Base-by-base conservation (phyloP, 345 rosid genomes). In the Salix koriyanagi region DNA sequence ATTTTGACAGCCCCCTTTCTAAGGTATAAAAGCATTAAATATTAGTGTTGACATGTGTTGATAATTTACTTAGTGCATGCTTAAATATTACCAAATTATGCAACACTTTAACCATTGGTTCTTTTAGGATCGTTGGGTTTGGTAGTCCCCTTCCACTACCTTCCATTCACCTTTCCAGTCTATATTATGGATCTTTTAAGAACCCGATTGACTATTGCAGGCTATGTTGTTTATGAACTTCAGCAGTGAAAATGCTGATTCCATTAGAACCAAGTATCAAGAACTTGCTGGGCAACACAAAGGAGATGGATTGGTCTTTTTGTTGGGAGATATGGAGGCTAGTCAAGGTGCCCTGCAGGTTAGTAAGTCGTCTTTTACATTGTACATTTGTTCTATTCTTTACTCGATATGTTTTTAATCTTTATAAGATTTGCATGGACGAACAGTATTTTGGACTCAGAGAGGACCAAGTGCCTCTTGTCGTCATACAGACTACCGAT, bases 261-360 rank as follows among this genome's bases (percentile, higher is more conserved):
- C 97, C 64, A 80, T 90, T 37, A 85, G 85, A 77, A 77, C 90
- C 73, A 93, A 87, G 75, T 96, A 79, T 85, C 90, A 88, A 44
- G 92, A 87, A 77, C 89, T 91, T 70, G 98, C 95, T 73, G 87
- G 82, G 78, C 86, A 91, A 79, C 85, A 82, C 87, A 96, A 84
- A 83, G 95, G 92, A 79, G 78, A 89, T 71, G 94, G 84, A 77
- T 71, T 92, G 69, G 42, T 85, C 75, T 96, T 96, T 86, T 87
- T 96, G 85, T 23, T 92, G 83, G 99, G 98, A 83, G 98, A 96
- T 78, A 54, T 88, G n/a, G 97, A 93, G 69, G 89, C 85, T 65
- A 86, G 97, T 89, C 86, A 94, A 88, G 90, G 88, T 78, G 98
- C 97, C 62, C 83, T 96, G 73, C 94, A 93, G 96, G 99, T 96